Evolutionary conservation across 495 filamentous ascomycete genomes (phyloP), one percentile per base, ranked within the genome.

Genomic region (Pyrenula aspistea): DNA sequence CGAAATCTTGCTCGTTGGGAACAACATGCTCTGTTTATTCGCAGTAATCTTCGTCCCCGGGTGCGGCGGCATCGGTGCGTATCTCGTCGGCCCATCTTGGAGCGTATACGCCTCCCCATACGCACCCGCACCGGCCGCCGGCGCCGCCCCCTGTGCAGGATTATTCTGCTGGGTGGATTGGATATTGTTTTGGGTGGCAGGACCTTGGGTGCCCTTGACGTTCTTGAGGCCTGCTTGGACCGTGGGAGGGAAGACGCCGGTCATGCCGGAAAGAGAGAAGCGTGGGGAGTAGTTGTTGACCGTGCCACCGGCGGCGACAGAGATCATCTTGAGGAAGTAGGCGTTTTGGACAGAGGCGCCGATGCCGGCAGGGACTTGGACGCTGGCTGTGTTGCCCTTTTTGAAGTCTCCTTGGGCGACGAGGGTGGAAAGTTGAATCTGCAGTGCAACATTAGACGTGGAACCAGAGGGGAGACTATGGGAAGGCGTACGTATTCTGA

Each of bases 61-160:
- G 36, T 79, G 73, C 53, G 77, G 79, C 56, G 85, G 83, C 85
- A 88, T 85, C 0, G 86, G 86, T 23, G 87, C 87, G 68, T 85
- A 89, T 65, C 76, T 78, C 2, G 77, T 87, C 36, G 71, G 58
- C 2, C 86, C 87, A 2, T 19, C 55, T 10, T 75, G 8, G 51
- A 53, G 53, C 55, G 24, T 50, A 53, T 52, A 52, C 22, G 50
- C 22, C n/a, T 21, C 8, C 2, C 49, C 61, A 11, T 22, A 64
- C 1, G 57, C 63, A 19, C 51, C 57, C 19, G 49, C 58, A 20
- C 56, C 65, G 2, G 59, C 61, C 23, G 55, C 59, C 47, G 57
- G 25, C 19, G 20, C 51, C 8, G 8, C 20, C 4, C 8, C 50
- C 51, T 56, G 53, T 10, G 56, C 61, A 42, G 31, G 31, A 52